A percentile compares a stretch with the other conserved stretches of the same genome.
phyloP scores from a whole-genome alignment of 306 rosid species.

The Hylodesmum podocarpum region DNA sequence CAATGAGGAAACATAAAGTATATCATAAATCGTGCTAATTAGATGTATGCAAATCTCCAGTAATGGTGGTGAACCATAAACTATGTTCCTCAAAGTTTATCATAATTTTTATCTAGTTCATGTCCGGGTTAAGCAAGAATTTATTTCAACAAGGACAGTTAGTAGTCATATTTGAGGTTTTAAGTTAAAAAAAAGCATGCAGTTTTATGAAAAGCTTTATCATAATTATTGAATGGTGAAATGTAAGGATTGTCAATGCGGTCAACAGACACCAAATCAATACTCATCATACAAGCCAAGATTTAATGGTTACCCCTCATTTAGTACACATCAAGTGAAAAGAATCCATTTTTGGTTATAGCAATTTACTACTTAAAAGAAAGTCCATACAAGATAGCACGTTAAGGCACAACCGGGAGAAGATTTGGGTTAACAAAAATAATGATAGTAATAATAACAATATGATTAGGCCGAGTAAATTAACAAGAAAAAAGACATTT shows the following conservation, averaged over 20 bases:
- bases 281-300: neutral
- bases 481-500: slow-evolving; percentile 16
- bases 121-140: slow-evolving; percentile 5
- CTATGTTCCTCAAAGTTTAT: neutral
- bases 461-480: neutral
- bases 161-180: neutral
- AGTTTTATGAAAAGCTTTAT: neutral
- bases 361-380: neutral
- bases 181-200: neutral
- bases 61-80: neutral
- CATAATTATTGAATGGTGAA: neutral
- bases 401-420: neutral
- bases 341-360: neutral
- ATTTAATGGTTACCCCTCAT: neutral
- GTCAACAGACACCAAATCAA: neutral
- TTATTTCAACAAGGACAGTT: slow-evolving; percentile 3
- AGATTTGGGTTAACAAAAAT: neutral
- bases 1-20: neutral
- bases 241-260: neutral
- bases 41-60: neutral
- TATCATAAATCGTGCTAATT: neutral
- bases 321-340: neutral
- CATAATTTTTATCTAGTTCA: slow-evolving; percentile 5
- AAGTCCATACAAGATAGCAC: neutral
- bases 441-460: neutral